Base-by-base conservation (phyloP, 495 filamentous ascomycete genomes). In the Penicillium argentinense region DNA sequence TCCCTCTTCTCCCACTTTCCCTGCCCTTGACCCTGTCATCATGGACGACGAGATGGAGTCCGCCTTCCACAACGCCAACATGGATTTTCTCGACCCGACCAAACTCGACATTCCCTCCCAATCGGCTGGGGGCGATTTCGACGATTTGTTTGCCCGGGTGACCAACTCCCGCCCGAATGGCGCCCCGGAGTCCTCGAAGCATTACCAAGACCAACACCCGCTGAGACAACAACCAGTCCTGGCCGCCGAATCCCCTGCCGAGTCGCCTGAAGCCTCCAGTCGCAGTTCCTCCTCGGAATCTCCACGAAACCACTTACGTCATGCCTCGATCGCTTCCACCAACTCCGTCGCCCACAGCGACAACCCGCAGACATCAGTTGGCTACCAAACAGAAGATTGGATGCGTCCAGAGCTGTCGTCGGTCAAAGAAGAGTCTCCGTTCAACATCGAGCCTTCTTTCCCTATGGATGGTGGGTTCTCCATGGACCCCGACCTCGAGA, bases 21-120 rank as follows among this genome's bases (percentile, higher is more conserved):
- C 70, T 54, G 33, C 64, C 29, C 48, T 75, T 48, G 72, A 75
- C 39, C 72, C 72, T 24, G 66, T 73, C 36, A 69, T 74, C 36
- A 61, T 75, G 49, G 70, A 74, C 56, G 69, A 70, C 56, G 70
- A 75, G 18, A 73, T 75, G 68, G 67, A 72, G 42, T 63, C 66
- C 38, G 53, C 64, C 29, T 75, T 71, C 39, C 60, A 59, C 34
- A 61, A 69, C 37, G 55, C 66, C 42, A 66, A 72, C 39, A 67
- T 75, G 60, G 69, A 74, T 29, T 75, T 74, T 33, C 39, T 75
- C 17, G 68, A 73, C 42, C 58, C 66, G 14, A 55, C 63, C 19
- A 56, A 62, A 29, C 55, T 70, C 18, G 63, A 71, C 18, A 62
- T 68, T 39, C 59, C 69, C 23, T 53, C 70, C 4, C 61, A 66